Conservation (phyloP, 2,329 filamentous ascomycete genomes). For the Neofusicoccum kwambonambiense region DNA sequence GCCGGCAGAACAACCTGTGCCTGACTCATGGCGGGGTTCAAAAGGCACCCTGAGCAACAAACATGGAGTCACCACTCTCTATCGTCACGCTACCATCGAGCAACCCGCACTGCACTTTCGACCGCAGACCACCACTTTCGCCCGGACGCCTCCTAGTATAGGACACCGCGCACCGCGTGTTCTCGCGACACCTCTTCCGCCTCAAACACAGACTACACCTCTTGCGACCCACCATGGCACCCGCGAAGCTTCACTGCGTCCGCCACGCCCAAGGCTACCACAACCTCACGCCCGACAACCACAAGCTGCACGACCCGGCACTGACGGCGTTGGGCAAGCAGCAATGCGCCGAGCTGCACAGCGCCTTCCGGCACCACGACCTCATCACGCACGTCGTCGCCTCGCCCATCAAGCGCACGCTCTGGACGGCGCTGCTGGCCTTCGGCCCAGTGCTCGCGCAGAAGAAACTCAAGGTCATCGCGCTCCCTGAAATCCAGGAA, state of each 20-base stretch:
- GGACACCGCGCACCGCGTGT: too few relatives aligned
- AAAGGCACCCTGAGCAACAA: neutral
- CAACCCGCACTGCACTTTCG: neutral
- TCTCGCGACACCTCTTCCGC: neutral
- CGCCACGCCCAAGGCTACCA: constrained; percentile 76
- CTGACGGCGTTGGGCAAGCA: constrained; percentile 68
- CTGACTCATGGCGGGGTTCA: constrained; percentile 10
- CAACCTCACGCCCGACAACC: constrained; percentile 65
- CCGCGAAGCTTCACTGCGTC: constrained; percentile 60
- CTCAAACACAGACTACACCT: neutral
- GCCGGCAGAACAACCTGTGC: neutral
- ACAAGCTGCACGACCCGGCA: constrained; percentile 62
- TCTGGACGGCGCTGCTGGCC: constrained; percentile 69
- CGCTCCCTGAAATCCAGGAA: constrained; percentile 77
- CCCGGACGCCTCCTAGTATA: too few relatives aligned
- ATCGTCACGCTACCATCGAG: constrained; percentile 9
- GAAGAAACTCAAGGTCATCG: constrained; percentile 52
- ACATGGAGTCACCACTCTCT: neutral
- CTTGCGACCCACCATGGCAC: constrained; percentile 28
- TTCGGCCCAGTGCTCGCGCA: constrained; percentile 55
- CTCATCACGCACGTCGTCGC: constrained; percentile 68
- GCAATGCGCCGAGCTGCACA: constrained; percentile 57
- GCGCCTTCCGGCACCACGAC: constrained; percentile 61
- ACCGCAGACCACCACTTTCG: neutral
- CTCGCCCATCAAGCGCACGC: constrained; percentile 73